Evolutionary conservation across 306 rosid species (phyloP), one percentile per base, ranked within the genome.

Genomic region (Sicyos baderoa): DNA sequence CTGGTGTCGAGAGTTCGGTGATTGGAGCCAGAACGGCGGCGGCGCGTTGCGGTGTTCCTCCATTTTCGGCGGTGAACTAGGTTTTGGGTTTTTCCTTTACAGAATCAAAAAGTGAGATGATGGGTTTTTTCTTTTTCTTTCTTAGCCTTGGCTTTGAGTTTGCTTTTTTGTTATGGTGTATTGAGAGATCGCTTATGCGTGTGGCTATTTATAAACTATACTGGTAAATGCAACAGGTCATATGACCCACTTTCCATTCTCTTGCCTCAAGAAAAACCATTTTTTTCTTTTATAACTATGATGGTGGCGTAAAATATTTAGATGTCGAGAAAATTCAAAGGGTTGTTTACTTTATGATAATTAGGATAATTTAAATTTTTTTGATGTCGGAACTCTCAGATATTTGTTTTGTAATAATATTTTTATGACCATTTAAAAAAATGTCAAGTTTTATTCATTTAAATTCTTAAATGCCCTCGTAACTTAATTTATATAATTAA

Each of bases 11-110:
- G 71, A 47, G 21, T 6, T 64, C 6, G 75, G 27, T 58, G 64
- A 45, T 50, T 82, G 89, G 15, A 74, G 76, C 97, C 96, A 89
- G 75, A 86, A 87, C 2, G 90, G 88, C 17, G 86, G 61, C 7
- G 16, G 35, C 73, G 59, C 16, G 27, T 76, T 79, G 32, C 84
- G 87, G 27, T 68, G 80, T 45, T 79, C 86, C 56, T 82, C 91
- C 87, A 81, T 85, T 61, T 76, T 83, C 85, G 77, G 76, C 52
- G 44, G 52, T 50, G 70, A 53, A 48, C 5, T 56, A 72, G 59
- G 64, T 0, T 44, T 54, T 11, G 6, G 23, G 60, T 17, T 18
- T 8, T 4, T 16, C 21, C 15, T 54, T 54, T 54, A 54, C 16
- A 54, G 63, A 57, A 15, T 23, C 7, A 54, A 37, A 57, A 15